Conservation (phyloP, 805 yeast genomes). For the Candida pseudoglaebosa region DNA sequence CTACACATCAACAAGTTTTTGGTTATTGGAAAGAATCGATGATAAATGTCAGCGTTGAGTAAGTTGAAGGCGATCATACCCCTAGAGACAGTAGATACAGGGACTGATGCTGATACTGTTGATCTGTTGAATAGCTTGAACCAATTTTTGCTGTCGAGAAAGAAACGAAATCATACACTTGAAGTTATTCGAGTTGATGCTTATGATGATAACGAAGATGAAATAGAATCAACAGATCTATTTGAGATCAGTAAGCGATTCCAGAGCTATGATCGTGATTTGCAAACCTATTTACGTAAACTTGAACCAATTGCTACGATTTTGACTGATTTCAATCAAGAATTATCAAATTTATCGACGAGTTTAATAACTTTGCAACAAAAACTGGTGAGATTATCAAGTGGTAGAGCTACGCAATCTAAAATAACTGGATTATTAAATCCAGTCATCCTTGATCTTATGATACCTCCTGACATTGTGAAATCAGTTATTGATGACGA, state of each 20-base stretch:
- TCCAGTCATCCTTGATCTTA: slow-evolving; percentile 71
- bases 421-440: slow-evolving; percentile 44
- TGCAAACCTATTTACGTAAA: slow-evolving; percentile 28
- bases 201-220: slow-evolving; percentile 4
- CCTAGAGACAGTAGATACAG: not conserved
- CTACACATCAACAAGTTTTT: no score
- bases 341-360: slow-evolving; percentile 33
- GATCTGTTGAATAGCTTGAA: slow-evolving; percentile 10
- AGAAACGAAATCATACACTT: slow-evolving; percentile 4
- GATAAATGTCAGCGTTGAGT: slow-evolving; percentile 2
- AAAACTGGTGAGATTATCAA: slow-evolving; percentile 28
- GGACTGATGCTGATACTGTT: slow-evolving; percentile 1
- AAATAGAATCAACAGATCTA: slow-evolving; percentile 8
- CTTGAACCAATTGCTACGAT: slow-evolving; percentile 51
- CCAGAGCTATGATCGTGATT: slow-evolving; percentile 19
- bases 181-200: slow-evolving; percentile 14
- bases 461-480: slow-evolving; percentile 71
- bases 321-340: slow-evolving; percentile 52
- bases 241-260: slow-evolving; percentile 13
- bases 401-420: slow-evolving; percentile 24
- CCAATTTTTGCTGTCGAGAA: slow-evolving; percentile 5
- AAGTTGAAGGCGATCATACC: slow-evolving; percentile 3
- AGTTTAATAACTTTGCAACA: slow-evolving; percentile 30
- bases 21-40: not conserved
- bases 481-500: slow-evolving; percentile 54